Evolutionary conservation across 2,329 filamentous ascomycete species (phyloP).

Genomic region (Calonectria leucothoes): DNA sequence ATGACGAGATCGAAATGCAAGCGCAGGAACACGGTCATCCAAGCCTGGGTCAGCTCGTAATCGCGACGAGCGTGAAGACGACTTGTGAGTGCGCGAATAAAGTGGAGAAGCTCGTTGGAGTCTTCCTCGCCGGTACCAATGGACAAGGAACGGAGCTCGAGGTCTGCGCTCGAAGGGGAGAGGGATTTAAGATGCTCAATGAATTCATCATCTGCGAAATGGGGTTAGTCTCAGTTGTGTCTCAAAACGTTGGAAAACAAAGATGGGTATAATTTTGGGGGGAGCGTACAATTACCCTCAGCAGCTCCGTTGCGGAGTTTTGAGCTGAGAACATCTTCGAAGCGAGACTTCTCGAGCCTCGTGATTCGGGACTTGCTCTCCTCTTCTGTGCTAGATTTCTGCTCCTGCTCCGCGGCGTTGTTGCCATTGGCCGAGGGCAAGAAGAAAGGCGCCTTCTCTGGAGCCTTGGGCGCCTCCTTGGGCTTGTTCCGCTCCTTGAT

Average conservation of each 20-base stretch:
- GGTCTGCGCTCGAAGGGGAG: slow-evolving; percentile 85
- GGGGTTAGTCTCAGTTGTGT: slow-evolving; percentile 40
- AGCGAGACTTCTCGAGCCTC: slow-evolving; percentile 69
- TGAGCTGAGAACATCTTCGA: slow-evolving; percentile 69
- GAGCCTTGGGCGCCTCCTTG: slow-evolving; percentile 88
- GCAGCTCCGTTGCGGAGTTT: slow-evolving; percentile 66
- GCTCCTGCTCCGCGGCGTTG: slow-evolving; percentile 52
- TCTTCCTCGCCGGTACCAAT: slow-evolving; percentile 57
- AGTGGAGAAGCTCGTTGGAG: slow-evolving; percentile 79
- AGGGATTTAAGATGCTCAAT: slow-evolving; percentile 84
- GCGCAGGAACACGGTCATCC: slow-evolving; percentile 94
- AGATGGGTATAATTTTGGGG: background rate
- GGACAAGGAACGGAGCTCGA: slow-evolving; percentile 87
- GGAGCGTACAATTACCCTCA: slow-evolving; percentile 69
- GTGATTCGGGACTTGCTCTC: slow-evolving; percentile 74
- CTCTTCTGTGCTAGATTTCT: slow-evolving; percentile 48
- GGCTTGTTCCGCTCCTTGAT: slow-evolving; percentile 97
- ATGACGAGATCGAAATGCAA: slow-evolving; percentile 74
- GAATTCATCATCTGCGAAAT: slow-evolving; percentile 68
- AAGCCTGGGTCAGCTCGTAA: slow-evolving; percentile 94
- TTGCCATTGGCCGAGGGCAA: slow-evolving; percentile 73
- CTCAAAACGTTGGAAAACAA: slow-evolving; percentile 8
- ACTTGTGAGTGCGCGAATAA: slow-evolving; percentile 83
- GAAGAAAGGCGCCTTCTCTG: slow-evolving; percentile 97
- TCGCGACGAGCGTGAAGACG: slow-evolving; percentile 78